Evolutionary conservation across 1,139 yeast species (phyloP), one percentile per base, ranked within the genome.

Genomic region (Candida dubliniensis): DNA sequence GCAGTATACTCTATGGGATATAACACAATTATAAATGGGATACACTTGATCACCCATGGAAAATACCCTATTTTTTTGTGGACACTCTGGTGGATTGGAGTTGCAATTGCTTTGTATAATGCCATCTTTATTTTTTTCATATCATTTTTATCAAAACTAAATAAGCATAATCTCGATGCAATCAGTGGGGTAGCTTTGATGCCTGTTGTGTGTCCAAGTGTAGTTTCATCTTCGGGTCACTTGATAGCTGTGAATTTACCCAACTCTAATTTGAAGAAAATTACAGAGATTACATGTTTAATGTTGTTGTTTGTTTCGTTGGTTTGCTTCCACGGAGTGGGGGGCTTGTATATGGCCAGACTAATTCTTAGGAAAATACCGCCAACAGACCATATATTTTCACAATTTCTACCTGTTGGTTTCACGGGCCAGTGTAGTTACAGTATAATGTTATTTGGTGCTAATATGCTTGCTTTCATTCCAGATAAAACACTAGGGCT

Each of bases 1-100:
- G 96, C 95, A 3, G 82, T 91, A 48, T 75, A 77, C 43, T 83
- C 88, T 12, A 89, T 89, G 96, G 95, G 88, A 0, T 70, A 73
- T 47, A 74, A 79, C 24, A 81, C 95, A 1, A 64, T 88, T 48
- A 70, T 84, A 38, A 84, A 81, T 57, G 74, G 41, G 2, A 37
- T 49, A 8, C 46, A 49, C 77, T 63, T 61, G 78, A 25, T 66
- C 64, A 41, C 64, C 61, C 44, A 59, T 76, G 45, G 40, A 31
- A 59, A 71, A 7, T 59, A 63, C n/a, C 36, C 44, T 2, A 41
- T 42, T 10, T 45, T 51, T 18, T 30, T 48, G 10, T 51, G 54
- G 54, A 41, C 38, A 8, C 34, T 51, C n/a, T 51, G 53, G 53
- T 51, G 54, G 53, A 48, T 51, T 14, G 45, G 46, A 4, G 53